Percentiles rank a stretch among this genome's conserved stretches.
phyloP scores from a whole-genome alignment of 768 basidiomycete species.

The Hericium rajendrae region DNA sequence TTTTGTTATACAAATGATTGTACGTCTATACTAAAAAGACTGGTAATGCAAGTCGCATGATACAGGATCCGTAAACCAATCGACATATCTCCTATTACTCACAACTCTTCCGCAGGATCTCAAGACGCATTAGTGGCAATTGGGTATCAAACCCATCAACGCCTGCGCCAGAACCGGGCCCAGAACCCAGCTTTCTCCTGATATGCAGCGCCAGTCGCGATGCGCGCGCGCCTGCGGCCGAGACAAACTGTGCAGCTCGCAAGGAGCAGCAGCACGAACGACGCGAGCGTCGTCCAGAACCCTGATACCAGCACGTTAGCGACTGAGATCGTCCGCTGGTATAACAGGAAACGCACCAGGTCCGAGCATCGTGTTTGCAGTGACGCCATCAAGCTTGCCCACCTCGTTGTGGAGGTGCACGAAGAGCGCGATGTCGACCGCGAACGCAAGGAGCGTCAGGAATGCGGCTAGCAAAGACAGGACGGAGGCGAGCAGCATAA shows the following conservation, averaged over 20 bases:
- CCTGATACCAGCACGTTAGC: slow-evolving; percentile 1
- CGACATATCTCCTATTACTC: too few relatives aligned
- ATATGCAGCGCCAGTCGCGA: neutral
- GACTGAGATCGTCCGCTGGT: neutral
- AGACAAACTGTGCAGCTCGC: slow-evolving; percentile 3
- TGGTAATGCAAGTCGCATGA: too few relatives aligned
- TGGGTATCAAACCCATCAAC: too few relatives aligned
- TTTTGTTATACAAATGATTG: too few relatives aligned
- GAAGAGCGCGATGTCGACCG: slow-evolving; percentile 68
- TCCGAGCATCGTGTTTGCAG: slow-evolving; percentile 42
- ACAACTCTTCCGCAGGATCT: too few relatives aligned
- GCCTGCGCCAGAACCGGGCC: neutral
- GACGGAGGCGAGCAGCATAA: slow-evolving; percentile 35
- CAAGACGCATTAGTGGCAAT: too few relatives aligned
- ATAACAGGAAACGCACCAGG: slow-evolving; percentile 39
- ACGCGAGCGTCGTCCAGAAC: slow-evolving; percentile 10
- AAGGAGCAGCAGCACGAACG: slow-evolving; percentile 10
- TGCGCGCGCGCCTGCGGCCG: slow-evolving; percentile 11
- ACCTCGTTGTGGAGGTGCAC: slow-evolving; percentile 52
- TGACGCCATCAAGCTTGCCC: slow-evolving; percentile 34
- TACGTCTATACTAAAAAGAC: too few relatives aligned
- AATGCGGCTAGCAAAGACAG: slow-evolving; percentile 58
- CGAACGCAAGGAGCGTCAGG: slow-evolving; percentile 63
- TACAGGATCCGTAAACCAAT: too few relatives aligned
- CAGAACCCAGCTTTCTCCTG: neutral